phyloP scores from a whole-genome alignment of 441 rosid genomes.

The Raphanus hybrid region DNA sequence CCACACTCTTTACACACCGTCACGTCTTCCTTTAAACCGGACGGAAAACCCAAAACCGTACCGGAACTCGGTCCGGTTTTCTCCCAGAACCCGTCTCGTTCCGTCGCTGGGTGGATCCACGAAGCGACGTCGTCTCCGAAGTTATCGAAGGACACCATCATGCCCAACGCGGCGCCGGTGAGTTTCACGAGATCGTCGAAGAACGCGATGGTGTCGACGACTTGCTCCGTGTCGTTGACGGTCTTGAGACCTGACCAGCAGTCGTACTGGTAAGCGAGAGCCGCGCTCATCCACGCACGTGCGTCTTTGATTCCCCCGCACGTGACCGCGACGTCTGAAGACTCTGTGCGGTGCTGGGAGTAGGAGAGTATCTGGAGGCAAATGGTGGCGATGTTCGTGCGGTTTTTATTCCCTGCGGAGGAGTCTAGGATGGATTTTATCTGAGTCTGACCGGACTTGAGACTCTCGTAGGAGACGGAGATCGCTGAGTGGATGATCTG shows the following conservation, averaged over 20 bases:
- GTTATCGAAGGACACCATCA: conserved; percentile 68
- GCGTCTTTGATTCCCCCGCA: conserved; percentile 61
- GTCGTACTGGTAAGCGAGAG: conserved; percentile 67
- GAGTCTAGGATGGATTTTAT: conserved; percentile 54
- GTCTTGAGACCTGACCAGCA: conserved; percentile 70
- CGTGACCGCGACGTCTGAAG: conserved; percentile 46
- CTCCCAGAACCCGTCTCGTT: conserved; percentile 83
- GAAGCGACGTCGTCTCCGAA: conserved; percentile 54
- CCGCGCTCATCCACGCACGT: conserved; percentile 87
- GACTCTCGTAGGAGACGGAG: conserved; percentile 57
- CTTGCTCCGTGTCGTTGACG: conserved; percentile 56
- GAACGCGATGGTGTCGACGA: conserved; percentile 55
- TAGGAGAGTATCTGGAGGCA: conserved; percentile 59
- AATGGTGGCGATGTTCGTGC: conserved; percentile 52
- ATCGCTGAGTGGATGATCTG: conserved; percentile 73
- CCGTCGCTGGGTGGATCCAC: conserved; percentile 73
- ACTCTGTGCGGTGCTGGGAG: conserved; percentile 54
- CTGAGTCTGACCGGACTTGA: conserved; percentile 54
- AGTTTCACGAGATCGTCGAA: conserved; percentile 48
- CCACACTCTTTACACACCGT: conserved; percentile 68
- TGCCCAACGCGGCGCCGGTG: conserved; percentile 75
- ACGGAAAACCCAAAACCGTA: conserved; percentile 49
- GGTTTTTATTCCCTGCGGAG: conserved; percentile 52
- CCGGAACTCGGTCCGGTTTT: conserved; percentile 30
- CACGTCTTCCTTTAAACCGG: conserved; percentile 53